Percentiles rank a stretch among this genome's conserved stretches.
Conservation (phyloP, 1,139 yeast species). For the Yamadazyma atlantica region DNA sequence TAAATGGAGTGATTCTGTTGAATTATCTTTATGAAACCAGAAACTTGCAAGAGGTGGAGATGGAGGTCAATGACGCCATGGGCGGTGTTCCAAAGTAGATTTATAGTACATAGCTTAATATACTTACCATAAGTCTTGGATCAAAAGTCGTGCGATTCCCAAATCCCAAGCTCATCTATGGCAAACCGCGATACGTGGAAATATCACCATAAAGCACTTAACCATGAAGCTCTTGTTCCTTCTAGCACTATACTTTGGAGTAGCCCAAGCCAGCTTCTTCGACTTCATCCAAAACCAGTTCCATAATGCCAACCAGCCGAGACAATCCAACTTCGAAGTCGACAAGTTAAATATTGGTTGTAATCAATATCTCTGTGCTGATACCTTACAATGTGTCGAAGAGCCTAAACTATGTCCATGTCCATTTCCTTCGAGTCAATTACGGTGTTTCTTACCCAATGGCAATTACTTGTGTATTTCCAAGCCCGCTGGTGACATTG, state of each 20-base stretch:
- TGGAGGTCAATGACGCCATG: conserved; percentile 41
- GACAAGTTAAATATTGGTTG: conserved; percentile 48
- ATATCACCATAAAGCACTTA: not conserved
- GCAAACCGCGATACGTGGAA: no score
- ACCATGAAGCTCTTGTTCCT: not conserved
- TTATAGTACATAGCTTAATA: no score
- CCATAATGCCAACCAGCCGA: conserved; percentile 13
- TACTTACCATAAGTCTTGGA: no score
- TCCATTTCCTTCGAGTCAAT: conserved; percentile 80
- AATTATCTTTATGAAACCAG: conserved; percentile 55
- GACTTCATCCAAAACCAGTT: conserved; percentile 35
- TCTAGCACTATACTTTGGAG: conserved; percentile 1
- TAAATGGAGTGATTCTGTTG: conserved; percentile 73
- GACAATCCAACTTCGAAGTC: conserved; percentile 27
- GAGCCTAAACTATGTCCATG: conserved; percentile 80
- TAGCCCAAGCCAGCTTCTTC: conserved; percentile 14
- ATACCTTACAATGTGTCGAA: conserved; percentile 75
- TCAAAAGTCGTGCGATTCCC: no score
- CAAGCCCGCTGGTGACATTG: conserved; percentile 57
- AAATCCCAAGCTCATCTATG: no score
- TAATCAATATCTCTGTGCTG: conserved; percentile 74
- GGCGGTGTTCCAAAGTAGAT: not conserved
- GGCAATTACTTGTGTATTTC: conserved; percentile 75
- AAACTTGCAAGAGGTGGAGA: conserved; percentile 67
- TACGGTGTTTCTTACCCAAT: conserved; percentile 76